Evolutionary conservation across 768 basidiomycete species (phyloP).

Genomic region (Vararia minispora): DNA sequence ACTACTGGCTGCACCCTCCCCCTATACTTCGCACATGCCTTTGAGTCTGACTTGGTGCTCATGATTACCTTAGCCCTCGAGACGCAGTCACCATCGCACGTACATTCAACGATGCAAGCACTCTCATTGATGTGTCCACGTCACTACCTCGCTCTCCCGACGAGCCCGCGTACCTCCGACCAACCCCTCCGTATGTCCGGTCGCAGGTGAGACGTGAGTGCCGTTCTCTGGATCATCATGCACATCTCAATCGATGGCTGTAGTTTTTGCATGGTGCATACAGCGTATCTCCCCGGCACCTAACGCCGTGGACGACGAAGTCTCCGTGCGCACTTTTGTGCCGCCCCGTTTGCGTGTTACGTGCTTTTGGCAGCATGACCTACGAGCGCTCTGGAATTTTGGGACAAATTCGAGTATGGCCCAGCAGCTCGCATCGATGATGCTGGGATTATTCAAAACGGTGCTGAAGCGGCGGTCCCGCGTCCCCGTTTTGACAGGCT

Average conservation of each 20-base stretch:
- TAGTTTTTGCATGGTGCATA: slow-evolving; percentile 92
- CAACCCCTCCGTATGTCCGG: slow-evolving; percentile 86
- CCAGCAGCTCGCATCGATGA: slow-evolving; percentile 81
- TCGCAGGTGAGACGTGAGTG: slow-evolving; percentile 67
- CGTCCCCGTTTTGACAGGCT: slow-evolving; percentile 65
- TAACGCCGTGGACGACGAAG: slow-evolving; percentile 13
- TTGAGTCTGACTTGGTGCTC: slow-evolving; percentile 5
- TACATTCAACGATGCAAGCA: slow-evolving; percentile 68
- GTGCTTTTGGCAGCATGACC: slow-evolving; percentile 93
- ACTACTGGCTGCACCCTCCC: no score
- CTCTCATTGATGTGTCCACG: slow-evolving; percentile 83
- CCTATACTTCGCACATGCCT: not conserved
- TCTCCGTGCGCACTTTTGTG: slow-evolving; percentile 12
- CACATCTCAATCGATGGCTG: slow-evolving; percentile 3
- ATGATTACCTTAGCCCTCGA: slow-evolving; percentile 51
- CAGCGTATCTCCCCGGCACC: slow-evolving; percentile 45
- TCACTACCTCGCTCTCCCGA: slow-evolving; percentile 87
- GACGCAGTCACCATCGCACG: slow-evolving; percentile 92
- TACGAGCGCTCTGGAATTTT: slow-evolving; percentile 78
- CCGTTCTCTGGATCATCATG: slow-evolving; percentile 1
- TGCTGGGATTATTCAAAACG: slow-evolving; percentile 71
- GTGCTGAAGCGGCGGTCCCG: slow-evolving; percentile 64
- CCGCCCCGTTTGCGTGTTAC: slow-evolving; percentile 59
- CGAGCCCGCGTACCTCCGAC: slow-evolving; percentile 84
- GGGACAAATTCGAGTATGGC: slow-evolving; percentile 51